These are phyloP conservation scores for Isabelozyma gotoi DNA, from an alignment of 805 yeast genomes.

Conservation along the genomic window DNA sequence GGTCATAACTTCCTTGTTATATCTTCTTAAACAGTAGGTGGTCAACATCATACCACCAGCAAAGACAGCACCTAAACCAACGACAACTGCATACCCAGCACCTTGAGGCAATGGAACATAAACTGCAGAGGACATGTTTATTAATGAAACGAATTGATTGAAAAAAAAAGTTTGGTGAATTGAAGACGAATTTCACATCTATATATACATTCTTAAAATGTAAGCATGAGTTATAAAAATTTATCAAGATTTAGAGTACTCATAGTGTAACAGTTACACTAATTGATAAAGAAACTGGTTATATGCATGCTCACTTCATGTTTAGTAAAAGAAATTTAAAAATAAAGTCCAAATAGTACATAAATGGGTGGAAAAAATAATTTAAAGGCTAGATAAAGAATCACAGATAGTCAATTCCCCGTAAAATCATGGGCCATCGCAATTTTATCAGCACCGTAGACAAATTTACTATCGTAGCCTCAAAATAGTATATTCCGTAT, in stretches of 20 bases:
- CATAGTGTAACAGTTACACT: too few species aligned
- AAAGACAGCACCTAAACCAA: slow-evolving; percentile 83
- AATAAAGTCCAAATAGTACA: not conserved
- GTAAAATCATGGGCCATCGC: too few species aligned
- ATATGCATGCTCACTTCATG: not conserved
- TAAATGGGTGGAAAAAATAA: too few species aligned
- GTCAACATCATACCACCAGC: slow-evolving; percentile 77
- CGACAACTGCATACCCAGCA: slow-evolving; percentile 84
- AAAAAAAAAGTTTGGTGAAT: too few species aligned
- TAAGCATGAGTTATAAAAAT: too few species aligned
- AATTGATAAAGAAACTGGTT: not conserved
- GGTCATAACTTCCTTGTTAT: slow-evolving; percentile 82
- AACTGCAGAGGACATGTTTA: slow-evolving; percentile 1
- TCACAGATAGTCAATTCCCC: too few species aligned
- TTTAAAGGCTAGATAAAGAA: too few species aligned
- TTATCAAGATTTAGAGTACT: too few species aligned
- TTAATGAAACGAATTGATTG: not conserved
- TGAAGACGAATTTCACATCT: not conserved
- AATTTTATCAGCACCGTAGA: too few species aligned
- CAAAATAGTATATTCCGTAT: too few species aligned
- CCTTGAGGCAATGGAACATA: slow-evolving; percentile 58
- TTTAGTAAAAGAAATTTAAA: not conserved
- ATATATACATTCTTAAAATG: too few species aligned
- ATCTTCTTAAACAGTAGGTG: slow-evolving; percentile 69
- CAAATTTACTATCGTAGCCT: too few species aligned